Evolutionary conservation across 139 green algal species (phyloP), one percentile per base, ranked within the genome.

Genomic region (Chlorella sorokiniana): DNA sequence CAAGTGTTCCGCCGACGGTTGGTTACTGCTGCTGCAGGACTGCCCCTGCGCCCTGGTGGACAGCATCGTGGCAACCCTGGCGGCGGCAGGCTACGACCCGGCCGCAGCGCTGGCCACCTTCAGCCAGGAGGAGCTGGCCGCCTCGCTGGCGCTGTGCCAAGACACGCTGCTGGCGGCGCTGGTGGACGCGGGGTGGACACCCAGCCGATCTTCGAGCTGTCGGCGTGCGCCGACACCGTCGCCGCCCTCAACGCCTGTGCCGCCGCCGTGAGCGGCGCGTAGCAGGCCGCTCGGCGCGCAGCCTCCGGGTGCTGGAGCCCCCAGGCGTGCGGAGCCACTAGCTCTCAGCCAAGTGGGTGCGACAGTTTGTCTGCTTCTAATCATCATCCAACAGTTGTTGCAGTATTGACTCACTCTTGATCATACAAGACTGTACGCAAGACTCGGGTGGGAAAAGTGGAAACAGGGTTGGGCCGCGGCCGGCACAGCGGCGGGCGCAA

Each of bases 21-120:
- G 20, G 3, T 20, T 25, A 5, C 11, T 20, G 3, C 52, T 61
- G 52, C 10, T 25, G 25, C 10, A 27, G 40, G 23, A 25, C 40
- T 74, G 68, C 68, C 68, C 68, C 68, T 74, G 68, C 68, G 41
- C 68, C 38, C 68, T 74, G 68, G 8, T 74, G 27, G 68, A 33
- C 22, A 37, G 40, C 10, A 40, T 74, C 7, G 33, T 31, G 27
- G 41, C 5, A 27, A 74, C 68, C 5, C 68, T 74, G 25, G 9
- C 22, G 9, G 23, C 20, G 8, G 38, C 51, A 23, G 67, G 67
- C 67, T 73, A 54, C 23, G 25, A 73, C 37, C 11, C 51, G 11
- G 67, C 51, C 67, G n/a, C n/a, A n/a, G n/a, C n/a, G n/a, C 25
- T 73, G 35, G 5, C 22, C 7, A 37, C 61, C n/a, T 20, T 68